phyloP scores from a whole-genome alignment of 2,329 filamentous ascomycete genomes.

The Colletotrichum plurivorum region DNA sequence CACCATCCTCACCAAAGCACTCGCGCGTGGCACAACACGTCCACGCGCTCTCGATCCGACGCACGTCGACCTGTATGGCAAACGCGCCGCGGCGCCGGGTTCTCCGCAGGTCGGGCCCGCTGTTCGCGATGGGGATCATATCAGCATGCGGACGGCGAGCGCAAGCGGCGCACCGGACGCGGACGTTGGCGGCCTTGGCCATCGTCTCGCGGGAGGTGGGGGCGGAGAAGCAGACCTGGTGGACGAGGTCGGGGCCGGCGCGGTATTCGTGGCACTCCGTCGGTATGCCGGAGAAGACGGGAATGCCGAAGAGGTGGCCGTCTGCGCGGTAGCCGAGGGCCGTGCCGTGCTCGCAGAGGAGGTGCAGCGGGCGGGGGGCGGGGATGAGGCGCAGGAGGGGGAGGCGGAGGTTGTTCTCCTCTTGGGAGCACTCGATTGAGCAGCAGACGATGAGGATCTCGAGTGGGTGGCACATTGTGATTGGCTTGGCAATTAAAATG shows the following conservation, averaged over 20 bases:
- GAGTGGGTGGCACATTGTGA: conserved; percentile 10
- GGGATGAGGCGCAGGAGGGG: conserved; percentile 10
- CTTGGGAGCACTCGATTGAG: neutral
- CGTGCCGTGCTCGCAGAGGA: conserved; percentile 8
- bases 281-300: neutral
- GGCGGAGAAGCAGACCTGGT: conserved; percentile 6
- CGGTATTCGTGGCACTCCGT: neutral
- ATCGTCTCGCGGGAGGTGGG: neutral
- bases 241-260: neutral
- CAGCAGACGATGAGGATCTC: conserved; percentile 22
- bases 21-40: conserved; percentile 19
- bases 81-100: too few species aligned
- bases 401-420: neutral
- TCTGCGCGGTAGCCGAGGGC: neutral
- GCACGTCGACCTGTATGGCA: neutral
- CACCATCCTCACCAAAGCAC: neutral
- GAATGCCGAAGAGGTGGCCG: neutral
- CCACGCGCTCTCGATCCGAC: conserved; percentile 12
- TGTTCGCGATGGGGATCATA: neutral
- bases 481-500: neutral
- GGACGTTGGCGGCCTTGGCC: neutral
- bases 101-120: neutral
- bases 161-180: conserved; percentile 1
- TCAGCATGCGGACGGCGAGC: neutral
- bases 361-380: neutral